A percentile compares a stretch with the other conserved stretches of the same genome.
Evolutionary conservation across 805 yeast genomes (phyloP).

Genomic region (Wickerhamomyces silvicola): DNA sequence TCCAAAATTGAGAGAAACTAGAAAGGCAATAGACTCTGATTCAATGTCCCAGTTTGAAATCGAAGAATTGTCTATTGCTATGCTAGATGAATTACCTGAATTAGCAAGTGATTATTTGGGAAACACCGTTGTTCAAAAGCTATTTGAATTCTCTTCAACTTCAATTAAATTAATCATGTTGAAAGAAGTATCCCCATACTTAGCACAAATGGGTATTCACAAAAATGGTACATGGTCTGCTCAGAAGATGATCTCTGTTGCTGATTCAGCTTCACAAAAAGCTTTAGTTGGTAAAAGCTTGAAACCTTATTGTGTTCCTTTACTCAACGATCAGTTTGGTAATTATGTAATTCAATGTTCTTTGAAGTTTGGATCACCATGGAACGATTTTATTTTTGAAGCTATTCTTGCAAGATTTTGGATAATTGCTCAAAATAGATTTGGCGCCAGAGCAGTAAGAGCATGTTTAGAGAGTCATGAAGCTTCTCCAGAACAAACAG

Average conservation of each 20-base stretch:
- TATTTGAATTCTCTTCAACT: constrained; percentile 67
- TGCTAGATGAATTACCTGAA: constrained; percentile 86
- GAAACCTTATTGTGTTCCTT: constrained; percentile 73
- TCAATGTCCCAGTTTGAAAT: constrained; percentile 51
- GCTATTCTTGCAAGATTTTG: constrained; percentile 70
- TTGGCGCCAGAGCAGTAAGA: constrained; percentile 91
- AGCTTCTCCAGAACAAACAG: constrained; percentile 59
- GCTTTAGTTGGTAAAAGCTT: constrained; percentile 61
- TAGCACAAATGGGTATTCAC: constrained; percentile 91
- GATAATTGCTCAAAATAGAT: constrained; percentile 79
- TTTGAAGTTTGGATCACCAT: constrained; percentile 81
- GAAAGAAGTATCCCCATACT: constrained; percentile 64
- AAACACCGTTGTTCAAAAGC: constrained; percentile 89
- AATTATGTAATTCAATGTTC: constrained; percentile 95
- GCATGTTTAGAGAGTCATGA: constrained; percentile 83
- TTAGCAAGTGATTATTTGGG: constrained; percentile 90
- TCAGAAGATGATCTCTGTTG: constrained; percentile 83
- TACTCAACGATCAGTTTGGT: constrained; percentile 94
- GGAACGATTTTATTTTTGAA: constrained; percentile 85
- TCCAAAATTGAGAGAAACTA: constrained; percentile 77
- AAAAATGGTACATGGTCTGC: constrained; percentile 99
- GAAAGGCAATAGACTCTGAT: constrained; percentile 64
- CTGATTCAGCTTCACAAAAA: constrained; percentile 56
- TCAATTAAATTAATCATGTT: constrained; percentile 76
- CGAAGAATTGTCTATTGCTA: constrained; percentile 75